phyloP scores from a whole-genome alignment of 2,329 filamentous ascomycete species.

The Penicillium sp. region DNA sequence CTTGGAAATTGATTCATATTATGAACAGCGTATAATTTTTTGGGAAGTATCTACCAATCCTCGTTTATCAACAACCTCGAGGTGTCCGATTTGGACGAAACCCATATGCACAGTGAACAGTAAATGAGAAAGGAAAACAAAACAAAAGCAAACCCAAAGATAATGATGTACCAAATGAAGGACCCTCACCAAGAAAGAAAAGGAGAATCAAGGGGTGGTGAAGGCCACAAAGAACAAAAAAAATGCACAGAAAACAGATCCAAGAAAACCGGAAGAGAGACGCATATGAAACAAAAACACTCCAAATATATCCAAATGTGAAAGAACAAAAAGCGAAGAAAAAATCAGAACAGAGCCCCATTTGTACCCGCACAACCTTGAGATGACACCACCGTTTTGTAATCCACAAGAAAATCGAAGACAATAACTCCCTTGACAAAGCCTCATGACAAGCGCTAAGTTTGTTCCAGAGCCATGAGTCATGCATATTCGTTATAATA shows the following conservation, averaged over 20 bases:
- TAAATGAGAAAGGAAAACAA: not conserved
- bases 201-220: conserved; percentile 11
- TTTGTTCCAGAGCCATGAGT: conserved; percentile 28
- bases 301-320: conserved; percentile 14
- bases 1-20: not conserved
- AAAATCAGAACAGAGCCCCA: conserved; percentile 12
- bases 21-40: not conserved
- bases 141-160: conserved; percentile 12
- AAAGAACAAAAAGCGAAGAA: not conserved
- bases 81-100: conserved; percentile 5
- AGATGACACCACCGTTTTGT: conserved; percentile 19
- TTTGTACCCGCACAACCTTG: conserved; percentile 8
- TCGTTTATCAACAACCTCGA: conserved; percentile 17
- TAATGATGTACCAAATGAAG: conserved; percentile 12
- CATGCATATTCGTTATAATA: conserved; percentile 28
- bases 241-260: not conserved
- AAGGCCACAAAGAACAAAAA: not conserved
- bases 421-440: conserved; percentile 19
- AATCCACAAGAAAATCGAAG: conserved; percentile 20
- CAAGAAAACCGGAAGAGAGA: conserved; percentile 7
- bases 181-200: conserved; percentile 5
- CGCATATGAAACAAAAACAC: conserved; percentile 7
- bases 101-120: conserved; percentile 17
- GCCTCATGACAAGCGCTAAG: conserved; percentile 16
- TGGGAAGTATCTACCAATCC: conserved; percentile 15